Evolutionary conservation across 1,284 basidiomycete species (phyloP).

Genomic region (Spongiforma sp.): DNA sequence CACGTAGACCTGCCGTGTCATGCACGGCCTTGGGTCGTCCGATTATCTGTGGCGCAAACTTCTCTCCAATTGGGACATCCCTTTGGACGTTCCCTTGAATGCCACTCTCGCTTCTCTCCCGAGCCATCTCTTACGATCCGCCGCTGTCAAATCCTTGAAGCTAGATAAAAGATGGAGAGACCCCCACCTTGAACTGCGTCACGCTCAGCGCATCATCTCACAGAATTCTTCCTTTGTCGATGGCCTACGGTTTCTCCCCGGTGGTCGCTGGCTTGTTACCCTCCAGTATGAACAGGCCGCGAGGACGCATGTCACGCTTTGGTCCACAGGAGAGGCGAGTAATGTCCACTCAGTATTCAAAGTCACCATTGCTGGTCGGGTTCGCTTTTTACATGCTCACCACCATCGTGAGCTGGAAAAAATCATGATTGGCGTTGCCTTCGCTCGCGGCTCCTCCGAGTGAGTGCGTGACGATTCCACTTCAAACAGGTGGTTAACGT

Average conservation of each 20-base stretch:
- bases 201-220: constrained; percentile 40
- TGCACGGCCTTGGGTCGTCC: constrained; percentile 44
- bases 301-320: constrained; percentile 26
- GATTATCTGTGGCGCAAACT: constrained; percentile 31
- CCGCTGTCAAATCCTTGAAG: constrained; percentile 48
- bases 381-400: constrained; percentile 26
- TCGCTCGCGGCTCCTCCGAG: constrained; percentile 17
- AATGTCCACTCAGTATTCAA: constrained; percentile 13
- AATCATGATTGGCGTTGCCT: constrained; percentile 23
- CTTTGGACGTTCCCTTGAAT: constrained; percentile 42
- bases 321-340: constrained; percentile 18
- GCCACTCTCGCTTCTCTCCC: constrained; percentile 32
- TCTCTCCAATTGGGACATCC: constrained; percentile 32
- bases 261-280: constrained; percentile 28
- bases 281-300: constrained; percentile 20
- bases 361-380: constrained; percentile 18
- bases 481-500: not conserved
- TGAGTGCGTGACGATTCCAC: constrained; percentile 8
- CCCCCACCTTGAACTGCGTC: constrained; percentile 39
- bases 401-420: constrained; percentile 15
- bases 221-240: constrained; percentile 26
- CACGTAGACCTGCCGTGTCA: constrained; percentile 60
- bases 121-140: constrained; percentile 40
- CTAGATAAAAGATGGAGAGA: constrained; percentile 59
- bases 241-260: constrained; percentile 29